Conservation (phyloP, 108 stramenopile species). For the Fistulifera solaris region DNA sequence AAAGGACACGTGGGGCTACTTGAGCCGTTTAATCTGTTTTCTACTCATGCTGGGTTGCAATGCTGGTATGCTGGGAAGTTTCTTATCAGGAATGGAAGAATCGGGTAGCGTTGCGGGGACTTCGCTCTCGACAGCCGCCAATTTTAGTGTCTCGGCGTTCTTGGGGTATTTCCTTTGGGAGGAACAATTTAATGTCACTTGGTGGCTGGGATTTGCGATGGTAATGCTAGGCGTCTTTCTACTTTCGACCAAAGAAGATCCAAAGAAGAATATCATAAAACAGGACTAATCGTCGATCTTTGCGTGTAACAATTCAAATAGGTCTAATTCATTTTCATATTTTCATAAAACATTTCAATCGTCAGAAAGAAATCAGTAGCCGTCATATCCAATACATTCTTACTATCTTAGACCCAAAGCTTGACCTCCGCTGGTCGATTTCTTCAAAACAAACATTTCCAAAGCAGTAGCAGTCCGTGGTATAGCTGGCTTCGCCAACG, state of each 20-base stretch:
- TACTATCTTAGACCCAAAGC: too few relatives aligned
- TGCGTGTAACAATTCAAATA: too few relatives aligned
- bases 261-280: background rate
- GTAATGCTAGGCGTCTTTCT: conserved; percentile 30
- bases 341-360: too few relatives aligned
- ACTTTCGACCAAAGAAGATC: conserved; percentile 12
- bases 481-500: conserved; percentile 6
- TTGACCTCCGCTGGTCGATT: conserved; percentile 1
- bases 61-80: conserved; percentile 57
- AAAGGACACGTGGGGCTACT: background rate
- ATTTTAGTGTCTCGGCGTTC: conserved; percentile 39
- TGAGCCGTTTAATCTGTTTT: conserved; percentile 11
- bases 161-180: conserved; percentile 29
- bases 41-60: conserved; percentile 50
- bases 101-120: conserved; percentile 71
- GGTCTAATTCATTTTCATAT: too few relatives aligned
- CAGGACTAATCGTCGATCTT: too few relatives aligned
- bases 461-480: conserved; percentile 44
- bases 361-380: too few relatives aligned
- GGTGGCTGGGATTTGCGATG: conserved; percentile 36
- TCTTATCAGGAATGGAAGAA: conserved; percentile 69
- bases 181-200: conserved; percentile 19
- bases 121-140: conserved; percentile 56
- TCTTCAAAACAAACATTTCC: conserved; percentile 31
- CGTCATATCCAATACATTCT: too few relatives aligned